Conservation (phyloP, 2,329 filamentous ascomycete species). For the Neocatenulostroma microsporum region DNA sequence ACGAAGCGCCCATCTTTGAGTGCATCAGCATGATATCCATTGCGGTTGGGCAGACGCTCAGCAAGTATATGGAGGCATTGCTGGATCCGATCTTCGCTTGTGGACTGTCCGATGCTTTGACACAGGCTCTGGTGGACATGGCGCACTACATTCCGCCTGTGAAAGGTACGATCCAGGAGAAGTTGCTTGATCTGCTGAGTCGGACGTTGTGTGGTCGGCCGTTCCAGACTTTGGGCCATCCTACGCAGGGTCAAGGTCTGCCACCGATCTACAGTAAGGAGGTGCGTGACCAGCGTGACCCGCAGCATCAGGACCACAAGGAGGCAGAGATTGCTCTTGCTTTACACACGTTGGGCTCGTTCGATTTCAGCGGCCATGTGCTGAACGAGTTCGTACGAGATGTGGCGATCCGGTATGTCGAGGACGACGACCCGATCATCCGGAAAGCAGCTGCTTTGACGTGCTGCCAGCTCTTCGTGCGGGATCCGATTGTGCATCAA, state of each 20-base stretch:
- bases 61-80: conserved; percentile 95
- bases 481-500: conserved; percentile 95
- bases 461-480: conserved; percentile 94
- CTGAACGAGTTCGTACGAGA: conserved; percentile 98
- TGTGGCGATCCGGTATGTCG: conserved; percentile 95
- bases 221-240: conserved; percentile 86
- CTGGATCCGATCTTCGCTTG: conserved; percentile 96
- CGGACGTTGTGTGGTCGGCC: conserved; percentile 85
- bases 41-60: conserved; percentile 90
- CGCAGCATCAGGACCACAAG: conserved; percentile 66
- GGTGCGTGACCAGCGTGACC: conserved; percentile 73
- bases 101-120: conserved; percentile 85
- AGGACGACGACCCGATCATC: conserved; percentile 89
- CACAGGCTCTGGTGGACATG: conserved; percentile 95
- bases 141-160: conserved; percentile 97
- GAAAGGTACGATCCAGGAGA: conserved; percentile 85
- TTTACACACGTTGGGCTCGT: conserved; percentile 91
- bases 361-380: conserved; percentile 86
- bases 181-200: conserved; percentile 88
- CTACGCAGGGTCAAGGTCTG: conserved; percentile 72
- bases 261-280: conserved; percentile 65
- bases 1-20: conserved; percentile 78
- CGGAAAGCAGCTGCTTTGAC: conserved; percentile 91
- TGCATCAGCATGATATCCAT: conserved; percentile 95
- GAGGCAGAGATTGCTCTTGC: conserved; percentile 88